A percentile compares a stretch with the other conserved stretches of the same genome.
phyloP scores from a whole-genome alignment of 805 yeast genomes.

The Sungouiozyma intestinalis region DNA sequence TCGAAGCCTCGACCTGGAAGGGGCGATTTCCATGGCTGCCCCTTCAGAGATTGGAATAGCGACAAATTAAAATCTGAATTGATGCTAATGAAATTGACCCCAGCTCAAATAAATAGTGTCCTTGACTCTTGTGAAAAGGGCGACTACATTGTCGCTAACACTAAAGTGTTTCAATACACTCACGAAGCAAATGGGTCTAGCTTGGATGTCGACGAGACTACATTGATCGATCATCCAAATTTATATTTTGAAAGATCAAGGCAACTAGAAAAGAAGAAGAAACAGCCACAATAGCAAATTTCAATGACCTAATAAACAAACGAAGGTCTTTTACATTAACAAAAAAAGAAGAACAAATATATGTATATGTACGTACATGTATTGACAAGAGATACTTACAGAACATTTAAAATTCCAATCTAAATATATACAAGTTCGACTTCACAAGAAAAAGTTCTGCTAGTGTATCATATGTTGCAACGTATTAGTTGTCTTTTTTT shows the following conservation, averaged over 20 bases:
- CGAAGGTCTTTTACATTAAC: no score
- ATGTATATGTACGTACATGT: background rate
- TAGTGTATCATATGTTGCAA: no score
- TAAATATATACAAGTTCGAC: background rate
- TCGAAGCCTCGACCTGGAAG: slow-evolving; percentile 58
- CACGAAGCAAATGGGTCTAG: slow-evolving; percentile 25
- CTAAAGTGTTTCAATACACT: slow-evolving; percentile 73
- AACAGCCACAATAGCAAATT: no score
- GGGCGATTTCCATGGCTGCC: slow-evolving; percentile 84
- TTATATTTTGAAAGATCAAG: slow-evolving; percentile 72
- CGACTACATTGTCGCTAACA: slow-evolving; percentile 79
- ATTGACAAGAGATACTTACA: background rate
- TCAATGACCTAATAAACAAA: no score
- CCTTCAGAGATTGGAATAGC: slow-evolving; percentile 66
- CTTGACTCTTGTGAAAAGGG: slow-evolving; percentile 56
- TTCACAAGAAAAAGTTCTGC: no score
- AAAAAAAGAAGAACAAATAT: no score
- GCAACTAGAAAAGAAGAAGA: slow-evolving; percentile 36
- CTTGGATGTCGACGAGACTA: slow-evolving; percentile 39
- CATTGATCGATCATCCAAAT: slow-evolving; percentile 76
- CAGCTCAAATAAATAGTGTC: slow-evolving; percentile 44
- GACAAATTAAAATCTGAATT: slow-evolving; percentile 52
- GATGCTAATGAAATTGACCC: slow-evolving; percentile 40
- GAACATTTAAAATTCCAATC: background rate
- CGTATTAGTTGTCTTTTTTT: no score